Percentiles rank a stretch among this genome's conserved stretches.
phyloP scores from a whole-genome alignment of 23 red algal species.

The Gracilaria vermiculophylla region DNA sequence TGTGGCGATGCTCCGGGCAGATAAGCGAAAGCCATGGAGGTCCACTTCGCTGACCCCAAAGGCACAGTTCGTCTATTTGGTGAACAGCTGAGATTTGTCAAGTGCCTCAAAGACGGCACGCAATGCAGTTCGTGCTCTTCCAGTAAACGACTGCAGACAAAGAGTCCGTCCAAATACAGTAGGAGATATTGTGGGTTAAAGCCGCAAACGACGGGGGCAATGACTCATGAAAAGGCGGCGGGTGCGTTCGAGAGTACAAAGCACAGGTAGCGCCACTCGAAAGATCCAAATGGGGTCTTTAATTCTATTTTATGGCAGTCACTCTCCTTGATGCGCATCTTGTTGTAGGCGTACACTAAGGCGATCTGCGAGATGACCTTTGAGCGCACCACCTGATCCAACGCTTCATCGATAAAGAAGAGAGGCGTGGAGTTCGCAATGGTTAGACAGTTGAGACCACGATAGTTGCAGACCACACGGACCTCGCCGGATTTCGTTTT shows the following conservation, averaged over 20 bases:
- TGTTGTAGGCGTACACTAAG: not conserved
- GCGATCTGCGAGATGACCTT: slow-evolving; percentile 32
- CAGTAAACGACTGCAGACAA: not conserved
- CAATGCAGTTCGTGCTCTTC: slow-evolving; percentile 12
- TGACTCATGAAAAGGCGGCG: not conserved
- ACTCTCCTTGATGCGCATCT: not conserved
- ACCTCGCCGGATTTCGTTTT: not conserved
- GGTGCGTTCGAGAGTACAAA: not conserved
- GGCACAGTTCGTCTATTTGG: not conserved
- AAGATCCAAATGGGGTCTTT: slow-evolving; percentile 7
- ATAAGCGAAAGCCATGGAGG: not conserved
- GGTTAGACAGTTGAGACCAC: not conserved
- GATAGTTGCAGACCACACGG: slow-evolving; percentile 17
- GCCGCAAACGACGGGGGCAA: not conserved
- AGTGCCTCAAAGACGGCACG: not conserved
- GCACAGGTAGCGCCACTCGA: not conserved
- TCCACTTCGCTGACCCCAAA: slow-evolving; percentile 1
- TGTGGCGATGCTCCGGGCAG: not conserved
- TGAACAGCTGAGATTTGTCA: not conserved
- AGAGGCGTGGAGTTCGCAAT: not conserved
- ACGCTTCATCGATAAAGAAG: not conserved
- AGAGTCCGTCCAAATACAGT: not conserved
- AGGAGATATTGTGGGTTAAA: too few relatives aligned
- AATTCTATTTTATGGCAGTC: slow-evolving; percentile 12
- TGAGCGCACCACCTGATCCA: not conserved